Evolutionary conservation across 1,139 yeast genomes (phyloP), one percentile per base, ranked within the genome.

Genomic region (Candida smagusa): DNA sequence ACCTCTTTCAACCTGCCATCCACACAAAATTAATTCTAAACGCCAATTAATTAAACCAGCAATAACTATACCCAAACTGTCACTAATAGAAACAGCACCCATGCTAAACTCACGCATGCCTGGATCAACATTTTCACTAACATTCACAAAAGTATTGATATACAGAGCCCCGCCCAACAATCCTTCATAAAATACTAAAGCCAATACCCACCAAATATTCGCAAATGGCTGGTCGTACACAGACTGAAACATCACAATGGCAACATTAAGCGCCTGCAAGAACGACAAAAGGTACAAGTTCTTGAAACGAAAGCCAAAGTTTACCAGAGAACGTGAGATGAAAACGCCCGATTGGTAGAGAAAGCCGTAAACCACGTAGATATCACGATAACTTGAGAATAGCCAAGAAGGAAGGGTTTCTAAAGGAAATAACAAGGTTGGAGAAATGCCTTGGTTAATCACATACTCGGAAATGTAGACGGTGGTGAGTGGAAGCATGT

Each of bases 61-160:
- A 1, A 84, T 32, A 4, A 88, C 85, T 23, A 90, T 79, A 0
- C 97, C 97, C 16, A 85, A 79, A 9, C 95, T 84, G 56, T 92
- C 97, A 45, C 96, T 87, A 42, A 90, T 79, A 0, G 96, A 89
- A 0, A 89, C 96, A n/a, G 95, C 79, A 1, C 97, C 97, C 77
- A 92, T 76, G 6, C 94, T 81, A 55, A 90, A 89, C 54, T 92
- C 97, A 37, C 96, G 69, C 41, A 79, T 77, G 1, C 63, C 49
- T 11, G 64, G 56, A 0, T 77, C 63, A 0, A 80, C 72, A 2
- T 77, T 70, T 45, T 88, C 95, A 33, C 85, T 73, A 0, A 89
- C 92, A 11, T 79, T 69, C 68, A 84, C 68, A 52, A 87, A 92
- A 0, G 97, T 89, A 53, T 90, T 90, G 36, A 87, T 94, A 54